Evolutionary conservation across 805 yeast genomes (phyloP).

Genomic region (Lachancea thermotolerans): DNA sequence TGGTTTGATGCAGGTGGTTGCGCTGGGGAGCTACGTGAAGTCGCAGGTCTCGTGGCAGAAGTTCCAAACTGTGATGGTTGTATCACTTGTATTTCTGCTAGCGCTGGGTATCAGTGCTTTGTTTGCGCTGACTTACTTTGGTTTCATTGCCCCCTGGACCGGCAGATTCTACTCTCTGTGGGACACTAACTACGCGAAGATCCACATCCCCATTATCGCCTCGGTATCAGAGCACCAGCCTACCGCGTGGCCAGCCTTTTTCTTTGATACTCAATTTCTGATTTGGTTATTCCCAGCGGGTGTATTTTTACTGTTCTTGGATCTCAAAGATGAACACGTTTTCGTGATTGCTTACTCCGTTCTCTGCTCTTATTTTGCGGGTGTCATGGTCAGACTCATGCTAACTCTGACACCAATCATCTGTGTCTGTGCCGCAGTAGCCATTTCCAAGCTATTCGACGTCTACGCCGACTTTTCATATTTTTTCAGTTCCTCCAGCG

Average conservation of each 20-base stretch:
- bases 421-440: constrained; percentile 88
- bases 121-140: constrained; percentile 76
- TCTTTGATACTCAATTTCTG: constrained; percentile 85
- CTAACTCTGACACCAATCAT: constrained; percentile 92
- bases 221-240: constrained; percentile 99
- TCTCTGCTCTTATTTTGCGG: constrained; percentile 95
- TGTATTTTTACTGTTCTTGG: constrained; percentile 82
- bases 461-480: constrained; percentile 62
- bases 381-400: constrained; percentile 98
- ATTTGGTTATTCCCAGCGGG: constrained; percentile 99
- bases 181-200: constrained; percentile 97
- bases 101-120: constrained; percentile 63
- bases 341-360: constrained; percentile 88
- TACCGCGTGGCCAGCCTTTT: constrained; percentile 99
- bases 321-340: constrained; percentile 83
- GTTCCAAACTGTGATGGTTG: constrained; percentile 61
- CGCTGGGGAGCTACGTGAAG: constrained; percentile 76
- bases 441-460: constrained; percentile 78
- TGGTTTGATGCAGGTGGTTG: constrained; percentile 87
- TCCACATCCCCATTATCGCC: constrained; percentile 97
- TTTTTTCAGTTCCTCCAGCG: background rate
- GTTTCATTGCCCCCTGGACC: constrained; percentile 98
- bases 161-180: constrained; percentile 97
- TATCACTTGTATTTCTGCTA: constrained; percentile 51
- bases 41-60: constrained; percentile 63